phyloP scores from a whole-genome alignment of 2,329 filamentous ascomycete species.

The Fusarium sp. region DNA sequence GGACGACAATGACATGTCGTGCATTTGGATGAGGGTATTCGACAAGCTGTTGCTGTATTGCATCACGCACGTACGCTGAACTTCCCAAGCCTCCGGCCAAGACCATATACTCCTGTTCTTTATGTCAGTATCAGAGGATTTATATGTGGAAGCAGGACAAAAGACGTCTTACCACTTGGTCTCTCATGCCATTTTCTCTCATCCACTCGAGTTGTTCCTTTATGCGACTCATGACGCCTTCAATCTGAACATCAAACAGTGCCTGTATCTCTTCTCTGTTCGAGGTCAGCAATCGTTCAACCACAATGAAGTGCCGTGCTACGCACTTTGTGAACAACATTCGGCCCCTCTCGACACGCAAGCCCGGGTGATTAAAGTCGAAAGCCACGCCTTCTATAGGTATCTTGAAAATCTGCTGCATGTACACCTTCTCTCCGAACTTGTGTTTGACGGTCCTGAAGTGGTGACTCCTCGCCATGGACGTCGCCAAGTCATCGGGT shows the following conservation, averaged over 20 bases:
- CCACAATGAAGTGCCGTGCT: not conserved
- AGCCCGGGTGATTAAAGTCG: conserved; percentile 51
- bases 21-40: conserved; percentile 49
- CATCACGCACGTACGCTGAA: conserved; percentile 58
- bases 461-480: conserved; percentile 52
- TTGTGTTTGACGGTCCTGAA: conserved; percentile 43
- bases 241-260: conserved; percentile 52
- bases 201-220: conserved; percentile 57
- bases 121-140: not conserved
- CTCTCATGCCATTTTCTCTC: conserved; percentile 42
- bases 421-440: conserved; percentile 50
- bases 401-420: conserved; percentile 54
- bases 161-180: conserved; percentile 50
- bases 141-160: no score
- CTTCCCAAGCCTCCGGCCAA: conserved; percentile 60
- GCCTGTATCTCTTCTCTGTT: conserved; percentile 56
- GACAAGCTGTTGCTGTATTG: conserved; percentile 52
- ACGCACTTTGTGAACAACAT: conserved; percentile 54
- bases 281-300: not conserved
- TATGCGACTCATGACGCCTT: conserved; percentile 52
- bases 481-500: conserved; percentile 50
- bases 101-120: conserved; percentile 54
- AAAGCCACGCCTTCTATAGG: conserved; percentile 56
- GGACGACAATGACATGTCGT: conserved; percentile 52
- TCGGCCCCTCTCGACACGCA: conserved; percentile 53